Percentiles rank a stretch among this genome's conserved stretches.
Conservation (phyloP, 2,329 filamentous ascomycete genomes). For the Pseudocercospora vitis region DNA sequence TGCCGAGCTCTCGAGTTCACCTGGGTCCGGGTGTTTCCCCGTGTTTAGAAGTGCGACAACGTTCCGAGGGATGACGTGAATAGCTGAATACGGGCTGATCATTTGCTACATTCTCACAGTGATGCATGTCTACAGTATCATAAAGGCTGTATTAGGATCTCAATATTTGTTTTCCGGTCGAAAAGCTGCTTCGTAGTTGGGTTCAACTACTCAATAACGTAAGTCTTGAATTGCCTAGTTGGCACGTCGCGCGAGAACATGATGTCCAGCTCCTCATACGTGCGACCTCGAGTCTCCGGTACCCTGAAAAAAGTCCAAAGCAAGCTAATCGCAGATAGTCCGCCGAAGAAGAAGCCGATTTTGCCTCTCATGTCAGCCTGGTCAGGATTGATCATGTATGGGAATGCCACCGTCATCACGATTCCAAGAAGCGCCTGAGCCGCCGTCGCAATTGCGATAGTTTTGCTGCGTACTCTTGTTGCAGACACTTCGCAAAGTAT, state of each 20-base stretch:
- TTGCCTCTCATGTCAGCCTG: conserved; percentile 43
- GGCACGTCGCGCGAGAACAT: conserved; percentile 43
- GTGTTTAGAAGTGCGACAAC: no score
- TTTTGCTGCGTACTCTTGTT: conserved; percentile 42
- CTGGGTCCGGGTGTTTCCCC: no score
- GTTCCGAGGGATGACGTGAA: no score
- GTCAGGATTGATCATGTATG: conserved; percentile 45
- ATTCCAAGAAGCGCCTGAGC: conserved; percentile 44
- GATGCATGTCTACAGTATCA: no score
- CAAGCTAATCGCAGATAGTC: conserved; percentile 37
- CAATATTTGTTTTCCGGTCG: no score
- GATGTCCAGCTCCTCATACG: conserved; percentile 46
- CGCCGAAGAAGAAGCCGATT: conserved; percentile 46
- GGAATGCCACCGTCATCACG: conserved; percentile 39
- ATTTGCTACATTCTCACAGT: no score
- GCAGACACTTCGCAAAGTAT: conserved; percentile 43
- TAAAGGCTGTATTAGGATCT: no score
- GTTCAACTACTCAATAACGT: conserved; percentile 27
- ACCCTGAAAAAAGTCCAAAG: conserved; percentile 42
- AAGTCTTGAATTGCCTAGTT: conserved; percentile 39
- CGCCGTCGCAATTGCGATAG: conserved; percentile 42
- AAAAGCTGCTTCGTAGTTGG: no score
- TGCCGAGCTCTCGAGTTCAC: no score
- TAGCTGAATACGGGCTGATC: no score
- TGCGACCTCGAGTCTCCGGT: conserved; percentile 44